Base-by-base conservation (phyloP, 1,284 basidiomycete species). In the Fomitiporia mediterranea region DNA sequence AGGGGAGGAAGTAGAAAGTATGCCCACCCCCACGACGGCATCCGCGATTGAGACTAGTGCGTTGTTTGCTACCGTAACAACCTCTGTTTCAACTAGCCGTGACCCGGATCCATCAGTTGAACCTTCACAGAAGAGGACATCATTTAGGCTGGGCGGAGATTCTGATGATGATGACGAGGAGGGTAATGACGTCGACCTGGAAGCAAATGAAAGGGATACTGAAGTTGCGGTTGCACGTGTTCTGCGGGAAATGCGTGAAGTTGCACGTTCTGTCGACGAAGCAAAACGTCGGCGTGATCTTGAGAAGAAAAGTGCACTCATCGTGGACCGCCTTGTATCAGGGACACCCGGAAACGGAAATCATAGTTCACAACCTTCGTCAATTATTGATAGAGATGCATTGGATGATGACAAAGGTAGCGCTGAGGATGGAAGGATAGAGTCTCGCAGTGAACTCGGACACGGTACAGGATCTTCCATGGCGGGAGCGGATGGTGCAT, bases 251-350 rank as follows among this genome's bases (percentile, higher is more conserved):
- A 90, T 70, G 87, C 82, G 72, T 74, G 80, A 63, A 65, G 88
- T 71, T 65, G 86, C 74, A 65, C 76, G 68, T 50, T 70, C 70
- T 19, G 81, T 81, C 13, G 77, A 83, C 64, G 74, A 75, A 34
- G 79, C 81, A 38, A 72, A 77, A 56, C 69, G 74, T 53, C 62
- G 69, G 51, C 83, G 83, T 63, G 83, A 86, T 62, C 76, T 83
- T 23, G 77, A 83, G 54, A 75, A 80, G 52, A 86, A 87, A 69
- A 86, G 86, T 8, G 77, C 80, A 17, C 77, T 87, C 49, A 85
- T 93, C 57, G 68, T 79, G 23, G 83, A 84, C 23, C 80, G 91
- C n/a, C 80, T 93, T 27, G 67, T 73, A 60, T 37, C 66, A 48
- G 67, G 72, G 55, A 61, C 40, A 5, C 51, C 65, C 2, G 68